phyloP scores from a whole-genome alignment of 495 filamentous ascomycete genomes.

The Penicillium soppii region DNA sequence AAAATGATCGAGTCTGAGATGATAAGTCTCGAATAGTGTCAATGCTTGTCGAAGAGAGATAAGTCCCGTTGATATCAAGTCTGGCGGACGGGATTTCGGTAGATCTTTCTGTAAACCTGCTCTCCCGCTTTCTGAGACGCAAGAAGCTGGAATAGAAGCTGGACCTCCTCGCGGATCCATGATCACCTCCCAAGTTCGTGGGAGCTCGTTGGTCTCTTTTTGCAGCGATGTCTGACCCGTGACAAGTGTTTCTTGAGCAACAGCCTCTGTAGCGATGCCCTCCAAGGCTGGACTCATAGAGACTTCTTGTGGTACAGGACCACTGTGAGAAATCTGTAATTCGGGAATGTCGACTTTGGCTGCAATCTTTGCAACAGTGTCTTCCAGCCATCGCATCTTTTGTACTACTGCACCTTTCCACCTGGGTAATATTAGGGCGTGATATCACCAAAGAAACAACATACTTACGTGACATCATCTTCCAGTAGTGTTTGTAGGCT shows the following conservation, averaged over 20 bases:
- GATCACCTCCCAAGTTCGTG: conserved; percentile 18
- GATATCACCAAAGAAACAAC: neutral
- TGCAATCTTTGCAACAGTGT: conserved; percentile 21
- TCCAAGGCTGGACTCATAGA: conserved; percentile 9
- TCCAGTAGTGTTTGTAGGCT: conserved; percentile 39
- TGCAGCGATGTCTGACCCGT: neutral
- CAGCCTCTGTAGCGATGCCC: neutral
- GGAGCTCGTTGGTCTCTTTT: neutral
- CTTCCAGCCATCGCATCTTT: conserved; percentile 26
- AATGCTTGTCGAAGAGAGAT: conserved; percentile 21
- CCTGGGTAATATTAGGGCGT: conserved; percentile 10
- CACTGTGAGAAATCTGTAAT: neutral
- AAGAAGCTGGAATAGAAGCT: conserved; percentile 31
- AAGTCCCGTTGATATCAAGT: conserved; percentile 21
- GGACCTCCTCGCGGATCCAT: conserved; percentile 27
- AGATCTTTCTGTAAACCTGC: conserved; percentile 9
- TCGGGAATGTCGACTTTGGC: conserved; percentile 26
- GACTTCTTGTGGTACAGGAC: conserved; percentile 3
- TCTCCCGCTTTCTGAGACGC: conserved; percentile 19
- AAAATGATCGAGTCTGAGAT: conserved; percentile 34
- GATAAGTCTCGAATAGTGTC: conserved; percentile 28
- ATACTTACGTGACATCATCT: conserved; percentile 30
- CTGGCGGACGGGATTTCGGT: conserved; percentile 10
- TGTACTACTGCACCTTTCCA: conserved; percentile 31
- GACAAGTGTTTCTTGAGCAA: neutral